Conservation (phyloP, 768 basidiomycete species). For the Hericium rajendrae region DNA sequence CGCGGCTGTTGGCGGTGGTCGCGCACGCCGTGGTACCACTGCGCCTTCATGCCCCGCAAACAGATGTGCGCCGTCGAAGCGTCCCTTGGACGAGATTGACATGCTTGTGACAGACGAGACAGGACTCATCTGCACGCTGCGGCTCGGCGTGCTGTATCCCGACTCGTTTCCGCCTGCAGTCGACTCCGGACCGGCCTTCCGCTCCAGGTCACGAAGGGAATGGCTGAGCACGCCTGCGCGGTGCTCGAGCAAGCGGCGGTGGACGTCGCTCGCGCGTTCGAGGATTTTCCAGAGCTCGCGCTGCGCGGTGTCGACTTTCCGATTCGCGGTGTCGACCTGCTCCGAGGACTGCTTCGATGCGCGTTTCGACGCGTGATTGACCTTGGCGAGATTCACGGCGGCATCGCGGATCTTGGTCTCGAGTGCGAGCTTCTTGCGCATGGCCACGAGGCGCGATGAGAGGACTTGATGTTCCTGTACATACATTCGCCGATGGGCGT, state of each 20-base stretch:
- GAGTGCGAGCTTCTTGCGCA: slow-evolving; percentile 64
- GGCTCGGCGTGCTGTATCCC: not conserved
- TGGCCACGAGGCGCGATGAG: slow-evolving; percentile 51
- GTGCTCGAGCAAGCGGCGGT: slow-evolving; percentile 65
- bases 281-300: slow-evolving; percentile 63
- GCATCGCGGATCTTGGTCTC: slow-evolving; percentile 89
- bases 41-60: slow-evolving; percentile 76
- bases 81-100: slow-evolving; percentile 36
- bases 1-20: slow-evolving; percentile 32
- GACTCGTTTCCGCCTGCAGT: slow-evolving; percentile 28
- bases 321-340: slow-evolving; percentile 64
- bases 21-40: slow-evolving; percentile 40
- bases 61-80: slow-evolving; percentile 77
- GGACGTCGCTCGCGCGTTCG: slow-evolving; percentile 52
- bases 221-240: slow-evolving; percentile 73
- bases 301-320: slow-evolving; percentile 61
- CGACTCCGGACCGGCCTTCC: slow-evolving; percentile 39
- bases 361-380: slow-evolving; percentile 47
- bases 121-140: slow-evolving; percentile 5
- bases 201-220: slow-evolving; percentile 31
- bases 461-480: slow-evolving; percentile 67
- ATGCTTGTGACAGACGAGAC: slow-evolving; percentile 28
- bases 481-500: no score
- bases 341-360: slow-evolving; percentile 57
- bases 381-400: slow-evolving; percentile 60